Base-by-base conservation (phyloP, 2,329 filamentous ascomycete species). In the Polytolypa hystricis region DNA sequence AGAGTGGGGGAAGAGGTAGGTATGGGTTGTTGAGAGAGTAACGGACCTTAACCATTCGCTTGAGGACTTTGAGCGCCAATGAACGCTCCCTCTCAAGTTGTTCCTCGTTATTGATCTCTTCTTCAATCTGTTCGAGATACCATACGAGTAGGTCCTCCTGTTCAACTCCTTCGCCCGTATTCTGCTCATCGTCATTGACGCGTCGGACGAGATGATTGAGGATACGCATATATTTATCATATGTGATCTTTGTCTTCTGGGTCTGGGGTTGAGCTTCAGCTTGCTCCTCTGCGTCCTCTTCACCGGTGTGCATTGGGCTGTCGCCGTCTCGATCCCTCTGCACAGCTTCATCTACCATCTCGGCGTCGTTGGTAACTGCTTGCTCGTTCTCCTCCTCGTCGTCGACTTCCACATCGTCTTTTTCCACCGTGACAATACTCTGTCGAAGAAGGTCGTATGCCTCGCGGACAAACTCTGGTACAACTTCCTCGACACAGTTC, bases 361-460 rank as follows among this genome's bases (percentile, higher is more conserved):
- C 50, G 54, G 64, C 29, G 62, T 69, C 39, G 64, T 57, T 42
- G 69, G 67, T 43, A n/a, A n/a, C n/a, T 65, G 52, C 59, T 23
- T 36, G 33, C 51, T 51, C 10, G 59, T 65, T 67, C 14, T 77
- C 74, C 14, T 83, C 81, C 3, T 84, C 80, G 4, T 87, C 86
- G 36, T 94, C 85, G 42, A 98, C 80, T 54, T 96, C 89, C 11
- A 98, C 79, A 51, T 98, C 91, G 50, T 98, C 91, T 54, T 96
- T 91, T 62, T 98, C 91, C 17, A 98, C 91, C 2, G 83, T 91
- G 51, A 98, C 95, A 57, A 98, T 98, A 59, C 83, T 91, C 62
- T 95, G 87, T 28, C 86, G 73, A 9, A 98, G 74, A 7, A 98
- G 73, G 49, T 91, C 85, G 60, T 81, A 96, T 0, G 89, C 91